phyloP scores from a whole-genome alignment of 768 basidiomycete species.

The Pleurotus citrinopileatus region DNA sequence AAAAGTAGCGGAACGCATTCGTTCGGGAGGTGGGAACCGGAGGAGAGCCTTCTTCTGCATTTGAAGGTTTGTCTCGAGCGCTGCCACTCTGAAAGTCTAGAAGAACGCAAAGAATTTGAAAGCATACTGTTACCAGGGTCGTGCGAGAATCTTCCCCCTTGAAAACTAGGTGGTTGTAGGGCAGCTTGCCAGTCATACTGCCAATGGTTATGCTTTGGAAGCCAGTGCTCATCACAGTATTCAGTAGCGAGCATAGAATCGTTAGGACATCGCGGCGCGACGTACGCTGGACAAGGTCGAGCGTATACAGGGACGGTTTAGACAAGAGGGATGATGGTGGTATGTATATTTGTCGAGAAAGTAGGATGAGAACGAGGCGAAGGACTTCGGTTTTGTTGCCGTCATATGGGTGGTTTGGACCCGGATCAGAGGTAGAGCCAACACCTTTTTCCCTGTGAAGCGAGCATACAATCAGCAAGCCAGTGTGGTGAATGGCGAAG shows the following conservation, averaged over 20 bases:
- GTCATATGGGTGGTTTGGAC: conserved; percentile 62
- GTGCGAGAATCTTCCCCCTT: conserved; percentile 83
- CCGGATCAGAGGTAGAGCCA: conserved; percentile 79
- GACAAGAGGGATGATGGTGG: conserved; percentile 67
- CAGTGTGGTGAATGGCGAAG: background rate
- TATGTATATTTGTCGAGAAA: conserved; percentile 89
- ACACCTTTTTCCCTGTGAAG: conserved; percentile 97
- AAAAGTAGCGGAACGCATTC: conserved; percentile 90
- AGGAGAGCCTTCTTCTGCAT: conserved; percentile 38
- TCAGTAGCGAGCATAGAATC: conserved; percentile 88
- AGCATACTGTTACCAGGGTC: conserved; percentile 67
- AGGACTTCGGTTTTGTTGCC: conserved; percentile 86
- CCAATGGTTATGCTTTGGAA: conserved; percentile 53
- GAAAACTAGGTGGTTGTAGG: conserved; percentile 88
- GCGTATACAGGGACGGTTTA: conserved; percentile 72
- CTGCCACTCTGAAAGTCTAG: conserved; percentile 80
- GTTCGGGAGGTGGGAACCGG: conserved; percentile 58
- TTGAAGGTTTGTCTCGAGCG: conserved; percentile 53
- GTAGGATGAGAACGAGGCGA: conserved; percentile 80
- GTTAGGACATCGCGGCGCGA: conserved; percentile 85
- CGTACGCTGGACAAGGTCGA: conserved; percentile 74
- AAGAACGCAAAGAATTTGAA: conserved; percentile 76
- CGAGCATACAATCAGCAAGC: background rate
- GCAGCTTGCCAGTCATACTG: conserved; percentile 73
- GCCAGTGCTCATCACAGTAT: conserved; percentile 79